These are phyloP conservation scores for Fusarium mexicanum DNA, from an alignment of 2,329 filamentous ascomycete species.

Conservation along the genomic window DNA sequence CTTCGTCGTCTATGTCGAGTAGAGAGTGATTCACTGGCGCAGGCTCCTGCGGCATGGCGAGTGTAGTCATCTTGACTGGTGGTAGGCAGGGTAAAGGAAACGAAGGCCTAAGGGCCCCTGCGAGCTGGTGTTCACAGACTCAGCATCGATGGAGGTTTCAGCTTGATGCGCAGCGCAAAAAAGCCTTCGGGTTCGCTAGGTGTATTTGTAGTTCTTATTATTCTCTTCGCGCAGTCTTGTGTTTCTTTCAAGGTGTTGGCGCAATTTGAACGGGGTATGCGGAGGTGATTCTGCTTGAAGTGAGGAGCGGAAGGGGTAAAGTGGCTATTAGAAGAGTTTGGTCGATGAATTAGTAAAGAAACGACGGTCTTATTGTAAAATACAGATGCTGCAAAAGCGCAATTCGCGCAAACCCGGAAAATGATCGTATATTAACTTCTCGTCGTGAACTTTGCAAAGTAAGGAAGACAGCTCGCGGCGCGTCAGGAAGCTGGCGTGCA, in stretches of 20 bases:
- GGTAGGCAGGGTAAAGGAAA: slow-evolving; percentile 34
- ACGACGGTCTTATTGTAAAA: background rate
- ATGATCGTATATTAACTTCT: slow-evolving; percentile 18
- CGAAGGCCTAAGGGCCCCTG: slow-evolving; percentile 41
- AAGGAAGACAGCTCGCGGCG: slow-evolving; percentile 36
- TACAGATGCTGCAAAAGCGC: slow-evolving; percentile 12
- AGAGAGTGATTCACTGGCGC: slow-evolving; percentile 42
- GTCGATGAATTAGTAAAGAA: background rate
- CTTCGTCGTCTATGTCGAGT: slow-evolving; percentile 45
- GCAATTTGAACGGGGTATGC: slow-evolving; percentile 27
- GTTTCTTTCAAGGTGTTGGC: slow-evolving; percentile 16
- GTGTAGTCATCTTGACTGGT: slow-evolving; percentile 27
- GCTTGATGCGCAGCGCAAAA: background rate
- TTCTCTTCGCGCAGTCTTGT: slow-evolving; percentile 18
- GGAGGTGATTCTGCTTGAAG: slow-evolving; percentile 8
- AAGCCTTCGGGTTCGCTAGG: background rate
- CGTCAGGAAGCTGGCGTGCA: slow-evolving; percentile 35
- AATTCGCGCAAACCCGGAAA: slow-evolving; percentile 25
- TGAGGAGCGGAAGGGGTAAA: background rate
- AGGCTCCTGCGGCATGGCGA: slow-evolving; percentile 32
- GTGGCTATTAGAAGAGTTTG: background rate
- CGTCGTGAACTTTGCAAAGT: slow-evolving; percentile 22
- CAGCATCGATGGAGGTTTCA: slow-evolving; percentile 36
- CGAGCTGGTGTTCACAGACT: slow-evolving; percentile 32
- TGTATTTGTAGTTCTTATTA: slow-evolving; percentile 6